These are phyloP conservation scores for Pugionium dolabratum DNA, from an alignment of 345 rosid genomes.

Conservation along the genomic window DNA sequence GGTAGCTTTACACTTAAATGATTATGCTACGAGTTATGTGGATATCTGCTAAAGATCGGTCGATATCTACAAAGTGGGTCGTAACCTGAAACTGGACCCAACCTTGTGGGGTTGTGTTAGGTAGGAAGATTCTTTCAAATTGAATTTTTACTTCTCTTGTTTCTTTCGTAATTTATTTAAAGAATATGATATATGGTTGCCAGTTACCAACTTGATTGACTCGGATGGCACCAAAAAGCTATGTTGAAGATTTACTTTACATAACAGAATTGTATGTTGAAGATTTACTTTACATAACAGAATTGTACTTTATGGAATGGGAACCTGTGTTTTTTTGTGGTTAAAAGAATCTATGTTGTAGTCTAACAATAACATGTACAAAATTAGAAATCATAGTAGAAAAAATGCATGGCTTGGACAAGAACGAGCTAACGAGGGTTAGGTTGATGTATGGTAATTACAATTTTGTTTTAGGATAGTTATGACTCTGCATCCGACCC, in stretches of 20 bases:
- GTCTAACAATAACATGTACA: conserved; percentile 1
- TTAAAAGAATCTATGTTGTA: background rate
- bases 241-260: background rate
- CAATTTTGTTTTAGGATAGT: too few relatives aligned
- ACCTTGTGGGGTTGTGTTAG: conserved; percentile 32
- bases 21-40: background rate
- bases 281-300: too few relatives aligned
- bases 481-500: too few relatives aligned
- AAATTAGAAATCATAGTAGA: too few relatives aligned
- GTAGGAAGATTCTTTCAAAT: conserved; percentile 29
- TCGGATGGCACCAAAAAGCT: conserved; percentile 16
- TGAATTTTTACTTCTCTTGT: background rate
- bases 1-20: too few relatives aligned
- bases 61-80: conserved; percentile 33
- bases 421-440: too few relatives aligned
- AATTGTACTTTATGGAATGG: too few relatives aligned
- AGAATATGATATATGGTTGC: background rate
- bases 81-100: conserved; percentile 11
- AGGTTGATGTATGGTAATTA: too few relatives aligned
- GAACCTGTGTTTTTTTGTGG: background rate
- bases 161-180: conserved; percentile 3
- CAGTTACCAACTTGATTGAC: conserved; percentile 22
- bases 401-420: too few relatives aligned
- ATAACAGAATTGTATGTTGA: background rate
- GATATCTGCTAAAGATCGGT: conserved; percentile 27